phyloP scores from a whole-genome alignment of 2,329 filamentous ascomycete species.

The Mollisia scopiformis region DNA sequence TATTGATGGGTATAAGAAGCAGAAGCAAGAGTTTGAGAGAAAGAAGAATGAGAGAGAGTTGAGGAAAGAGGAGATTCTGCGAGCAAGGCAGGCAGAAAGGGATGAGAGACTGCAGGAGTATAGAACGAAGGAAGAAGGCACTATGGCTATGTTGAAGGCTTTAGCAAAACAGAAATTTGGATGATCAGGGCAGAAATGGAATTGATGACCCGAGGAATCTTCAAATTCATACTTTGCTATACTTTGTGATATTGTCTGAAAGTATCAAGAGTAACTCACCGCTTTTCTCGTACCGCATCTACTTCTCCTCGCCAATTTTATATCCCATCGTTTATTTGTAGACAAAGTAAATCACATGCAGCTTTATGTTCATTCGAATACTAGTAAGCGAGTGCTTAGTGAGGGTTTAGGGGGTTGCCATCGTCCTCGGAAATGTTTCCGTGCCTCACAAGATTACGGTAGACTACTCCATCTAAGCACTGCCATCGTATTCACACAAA shows the following conservation, averaged over 20 bases:
- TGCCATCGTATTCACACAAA: background rate
- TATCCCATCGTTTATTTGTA: too few species aligned
- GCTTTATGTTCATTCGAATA: background rate
- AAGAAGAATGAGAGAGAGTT: constrained; percentile 86
- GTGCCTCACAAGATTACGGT: too few species aligned
- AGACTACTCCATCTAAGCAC: background rate
- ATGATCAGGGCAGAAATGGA: constrained; percentile 14
- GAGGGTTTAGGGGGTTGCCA: background rate
- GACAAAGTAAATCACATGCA: too few species aligned
- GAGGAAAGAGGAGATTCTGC: constrained; percentile 76
- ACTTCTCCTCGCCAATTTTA: too few species aligned
- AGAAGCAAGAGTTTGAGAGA: constrained; percentile 65
- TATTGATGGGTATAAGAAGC: constrained; percentile 69
- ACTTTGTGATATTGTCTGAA: too few species aligned
- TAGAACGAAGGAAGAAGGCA: constrained; percentile 78
- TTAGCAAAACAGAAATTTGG: constrained; percentile 83
- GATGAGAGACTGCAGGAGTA: constrained; percentile 75
- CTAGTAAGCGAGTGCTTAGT: background rate
- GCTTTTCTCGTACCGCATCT: too few species aligned
- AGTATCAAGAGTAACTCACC: too few species aligned
- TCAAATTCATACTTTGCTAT: background rate
- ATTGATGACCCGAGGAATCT: background rate
- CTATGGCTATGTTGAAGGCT: constrained; percentile 78
- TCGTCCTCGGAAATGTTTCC: background rate
- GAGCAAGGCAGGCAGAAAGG: constrained; percentile 77